Base-by-base conservation (phyloP, 352 stramenopile species). In the Paralagenidium karlingii region DNA sequence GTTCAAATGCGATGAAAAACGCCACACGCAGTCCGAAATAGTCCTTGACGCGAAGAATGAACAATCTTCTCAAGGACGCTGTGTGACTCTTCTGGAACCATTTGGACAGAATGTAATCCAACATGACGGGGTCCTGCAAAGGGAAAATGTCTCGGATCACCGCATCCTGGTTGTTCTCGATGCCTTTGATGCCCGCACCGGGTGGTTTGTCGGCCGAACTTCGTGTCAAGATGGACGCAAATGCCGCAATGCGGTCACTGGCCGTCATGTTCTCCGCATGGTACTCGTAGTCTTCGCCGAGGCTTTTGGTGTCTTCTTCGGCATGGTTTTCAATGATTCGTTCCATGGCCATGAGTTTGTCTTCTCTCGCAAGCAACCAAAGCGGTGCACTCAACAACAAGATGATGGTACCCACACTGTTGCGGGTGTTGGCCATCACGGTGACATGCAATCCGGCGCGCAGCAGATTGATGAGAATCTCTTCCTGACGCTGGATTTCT, bases 331-430 rank as follows among this genome's bases (percentile, higher is more conserved):
- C 66, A 22, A 74, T 56, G 38, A 77, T 61, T 10, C 66, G 63
- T 32, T 80, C 66, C 63, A 77, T 76, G 8, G 56, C 57, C 46
- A 80, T 60, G 41, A 80, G 56, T 34, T 80, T 80, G 42, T 80
- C 66, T 40, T 80, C 66, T 2, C 66, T 49, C 3, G 66, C 63
- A 9, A 80, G 53, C 27, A 80, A 49, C 63, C 60, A 76, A 16
- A 77, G 51, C 33, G 63, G 63, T 13, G 63, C 66, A 24, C 60
- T 74, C n/a, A 80, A 58, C 21, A 80, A 46, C 33, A 80, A 24
- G 3, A 77, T 47, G 41, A 80, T 58, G 16, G 44, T 47, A 25
- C 49, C 45, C 16, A 40, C 49, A 30, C 63, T 69, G 49, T 70
- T 55, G 16, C 63, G 62, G 36, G 66, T 74, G 50, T 74, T 74